Evolutionary conservation across 2,329 filamentous ascomycete genomes (phyloP).

Genomic region (Aureobasidium subglaciale): DNA sequence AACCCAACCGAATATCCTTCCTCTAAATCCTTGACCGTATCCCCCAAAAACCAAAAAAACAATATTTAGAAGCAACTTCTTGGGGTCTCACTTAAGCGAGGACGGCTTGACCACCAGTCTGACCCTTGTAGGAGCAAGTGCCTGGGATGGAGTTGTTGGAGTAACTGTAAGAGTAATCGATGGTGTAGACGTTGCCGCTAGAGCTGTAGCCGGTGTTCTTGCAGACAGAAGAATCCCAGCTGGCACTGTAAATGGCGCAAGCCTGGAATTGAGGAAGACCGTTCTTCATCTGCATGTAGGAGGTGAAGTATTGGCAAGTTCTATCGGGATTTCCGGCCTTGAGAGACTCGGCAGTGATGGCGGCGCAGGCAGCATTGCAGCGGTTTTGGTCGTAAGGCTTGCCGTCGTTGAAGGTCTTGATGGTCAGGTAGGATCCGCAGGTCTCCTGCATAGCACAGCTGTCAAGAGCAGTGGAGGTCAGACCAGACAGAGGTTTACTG

Average conservation of each 20-base stretch:
- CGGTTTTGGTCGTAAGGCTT: slow-evolving; percentile 20
- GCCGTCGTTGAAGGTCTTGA: too few relatives aligned
- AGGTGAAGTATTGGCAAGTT: slow-evolving; percentile 28
- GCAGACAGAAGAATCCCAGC: slow-evolving; percentile 19
- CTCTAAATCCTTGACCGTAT: too few relatives aligned
- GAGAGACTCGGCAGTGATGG: too few relatives aligned
- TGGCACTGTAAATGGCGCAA: slow-evolving; percentile 31
- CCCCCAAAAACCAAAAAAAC: too few relatives aligned
- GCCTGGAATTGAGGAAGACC: slow-evolving; percentile 30
- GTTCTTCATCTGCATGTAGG: slow-evolving; percentile 35
- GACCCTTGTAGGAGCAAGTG: too few relatives aligned
- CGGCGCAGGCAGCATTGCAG: slow-evolving; percentile 24
- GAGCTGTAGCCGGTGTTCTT: slow-evolving; percentile 20
- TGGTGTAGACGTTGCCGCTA: slow-evolving; percentile 16
- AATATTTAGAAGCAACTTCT: too few relatives aligned
- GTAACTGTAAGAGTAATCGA: slow-evolving; percentile 14
- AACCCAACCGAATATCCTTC: too few relatives aligned
- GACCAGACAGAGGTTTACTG: too few relatives aligned
- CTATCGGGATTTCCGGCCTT: slow-evolving; percentile 14
- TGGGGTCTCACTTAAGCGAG: too few relatives aligned
- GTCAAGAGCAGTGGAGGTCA: slow-evolving; percentile 23
- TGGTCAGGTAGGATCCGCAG: too few relatives aligned
- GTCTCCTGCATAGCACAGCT: too few relatives aligned
- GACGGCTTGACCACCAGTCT: slow-evolving; percentile 13
- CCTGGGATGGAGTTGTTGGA: too few relatives aligned